Evolutionary conservation across 148 eudicot species (phyloP).

Genomic region (Diospyros kaki): DNA sequence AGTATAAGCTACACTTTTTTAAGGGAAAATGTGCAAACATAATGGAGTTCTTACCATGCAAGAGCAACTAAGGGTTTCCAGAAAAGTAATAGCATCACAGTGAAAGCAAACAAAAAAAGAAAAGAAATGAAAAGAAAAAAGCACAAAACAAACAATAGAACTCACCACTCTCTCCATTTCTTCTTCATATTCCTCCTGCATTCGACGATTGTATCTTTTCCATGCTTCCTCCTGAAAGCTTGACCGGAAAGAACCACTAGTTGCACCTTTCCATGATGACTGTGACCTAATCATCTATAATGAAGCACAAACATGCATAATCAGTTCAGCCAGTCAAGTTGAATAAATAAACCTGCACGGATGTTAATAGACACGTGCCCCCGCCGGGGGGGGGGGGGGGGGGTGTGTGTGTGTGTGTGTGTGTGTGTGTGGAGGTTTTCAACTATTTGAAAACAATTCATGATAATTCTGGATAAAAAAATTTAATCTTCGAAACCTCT

Average conservation of each 20-base stretch:
- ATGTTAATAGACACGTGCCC: no score
- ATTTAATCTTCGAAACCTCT: no score
- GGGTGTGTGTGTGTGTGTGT: no score
- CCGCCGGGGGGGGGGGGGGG: no score
- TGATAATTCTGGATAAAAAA: no score
- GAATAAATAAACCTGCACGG: not conserved
- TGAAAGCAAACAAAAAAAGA: not conserved
- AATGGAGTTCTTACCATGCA: not conserved
- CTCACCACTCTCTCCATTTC: constrained; percentile 98
- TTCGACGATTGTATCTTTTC: constrained; percentile 75
- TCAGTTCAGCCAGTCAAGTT: constrained; percentile 10
- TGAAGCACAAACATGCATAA: constrained; percentile 13
- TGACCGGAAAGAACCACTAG: constrained; percentile 60
- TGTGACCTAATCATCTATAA: constrained; percentile 59
- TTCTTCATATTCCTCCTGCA: constrained; percentile 96
- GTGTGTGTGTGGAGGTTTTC: no score
- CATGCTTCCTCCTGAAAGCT: constrained; percentile 83
- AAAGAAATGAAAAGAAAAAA: not conserved
- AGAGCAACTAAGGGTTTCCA: not conserved
- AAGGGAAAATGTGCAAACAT: not conserved
- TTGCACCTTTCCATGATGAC: constrained; percentile 45
- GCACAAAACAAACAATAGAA: not conserved
- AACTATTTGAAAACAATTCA: no score
- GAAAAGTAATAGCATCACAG: not conserved
- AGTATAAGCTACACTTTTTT: not conserved